Base-by-base conservation (phyloP, 1,284 basidiomycete species). In the Bondarzewia mesenterica region DNA sequence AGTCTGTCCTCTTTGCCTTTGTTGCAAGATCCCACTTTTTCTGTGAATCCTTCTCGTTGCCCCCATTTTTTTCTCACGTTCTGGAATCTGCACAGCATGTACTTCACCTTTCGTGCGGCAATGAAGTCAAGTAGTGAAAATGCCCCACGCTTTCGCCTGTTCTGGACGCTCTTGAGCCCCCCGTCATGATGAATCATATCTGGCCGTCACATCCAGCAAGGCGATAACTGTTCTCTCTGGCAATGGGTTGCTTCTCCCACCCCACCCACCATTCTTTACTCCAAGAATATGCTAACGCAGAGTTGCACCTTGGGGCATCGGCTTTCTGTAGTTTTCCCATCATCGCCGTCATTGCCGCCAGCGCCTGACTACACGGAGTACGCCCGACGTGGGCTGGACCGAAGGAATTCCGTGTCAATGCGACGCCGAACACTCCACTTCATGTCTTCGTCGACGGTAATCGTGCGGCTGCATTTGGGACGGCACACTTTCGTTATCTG, bases 331-430 rank as follows among this genome's bases (percentile, higher is more conserved):
- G 6, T 27, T 26, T 26, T 27, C 23, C n/a, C 42, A 27, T 43
- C 42, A 43, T 43, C 42, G 27, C 42, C 42, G 42, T 27, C 20
- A 23, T 43, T 16, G 16, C 26, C 42, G 42, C 25, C 42, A 20
- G 42, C 42, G 42, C 25, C 27, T 32, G n/a, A 32, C n/a, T n/a
- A n/a, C n/a, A n/a, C n/a, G 29, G 29, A n/a, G 10, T n/a, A 32
- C 10, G 29, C 29, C n/a, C 29, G 29, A n/a, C 29, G 5, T 32
- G 29, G 29, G 29, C n/a, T 32, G 12, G 29, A 32, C 10, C 29
- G 12, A n/a, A 10, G 29, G 10, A n/a, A 10, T 4, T 32, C n/a
- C 29, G 29, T n/a, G 29, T 32, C 29, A n/a, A n/a, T n/a, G n/a
- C n/a, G n/a, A n/a, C n/a, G n/a, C n/a, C n/a, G n/a, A n/a, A n/a